These are phyloP conservation scores for Piper betle DNA, from an alignment of 164 flowering plant species.

Conservation along the genomic window DNA sequence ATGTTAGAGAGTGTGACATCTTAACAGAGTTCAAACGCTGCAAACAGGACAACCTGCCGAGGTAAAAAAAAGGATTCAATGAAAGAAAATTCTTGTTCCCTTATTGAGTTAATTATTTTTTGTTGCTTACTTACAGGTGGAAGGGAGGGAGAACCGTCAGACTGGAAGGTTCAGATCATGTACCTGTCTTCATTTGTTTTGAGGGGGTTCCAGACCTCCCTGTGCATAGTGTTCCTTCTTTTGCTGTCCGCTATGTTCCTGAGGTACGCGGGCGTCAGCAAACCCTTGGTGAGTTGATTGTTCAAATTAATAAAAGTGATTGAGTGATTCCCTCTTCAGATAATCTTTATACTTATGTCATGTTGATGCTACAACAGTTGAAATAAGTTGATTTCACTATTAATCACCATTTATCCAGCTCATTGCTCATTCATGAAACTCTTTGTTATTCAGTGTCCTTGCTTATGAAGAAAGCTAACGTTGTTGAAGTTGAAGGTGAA, in stretches of 20 bases:
- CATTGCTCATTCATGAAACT: not conserved
- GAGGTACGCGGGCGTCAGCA: constrained; percentile 79
- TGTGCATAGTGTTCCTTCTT: constrained; percentile 62
- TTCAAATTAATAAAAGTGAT: too few species aligned
- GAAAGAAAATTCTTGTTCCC: not conserved
- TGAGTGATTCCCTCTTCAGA: not conserved
- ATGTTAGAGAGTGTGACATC: constrained; percentile 85
- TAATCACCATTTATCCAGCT: not conserved
- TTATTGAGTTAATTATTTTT: constrained; percentile 1
- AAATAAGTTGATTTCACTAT: not conserved
- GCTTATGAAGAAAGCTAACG: constrained; percentile 40
- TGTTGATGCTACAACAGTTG: not conserved
- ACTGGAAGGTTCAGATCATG: constrained; percentile 96
- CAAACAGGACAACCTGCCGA: constrained; percentile 53
- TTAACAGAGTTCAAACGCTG: constrained; percentile 66
- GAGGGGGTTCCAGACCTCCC: constrained; percentile 44
- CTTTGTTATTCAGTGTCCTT: constrained; percentile 42
- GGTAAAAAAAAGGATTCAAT: constrained; percentile 26
- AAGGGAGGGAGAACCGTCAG: constrained; percentile 58
- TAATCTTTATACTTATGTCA: too few species aligned
- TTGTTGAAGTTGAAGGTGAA: constrained; percentile 12
- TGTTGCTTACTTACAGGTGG: constrained; percentile 41
- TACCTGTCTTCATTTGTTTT: constrained; percentile 61
- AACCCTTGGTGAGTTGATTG: constrained; percentile 51
- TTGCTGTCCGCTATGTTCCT: constrained; percentile 79